Evolutionary conservation across 1,284 basidiomycete genomes (phyloP).

Genomic region (Tilletia caries): DNA sequence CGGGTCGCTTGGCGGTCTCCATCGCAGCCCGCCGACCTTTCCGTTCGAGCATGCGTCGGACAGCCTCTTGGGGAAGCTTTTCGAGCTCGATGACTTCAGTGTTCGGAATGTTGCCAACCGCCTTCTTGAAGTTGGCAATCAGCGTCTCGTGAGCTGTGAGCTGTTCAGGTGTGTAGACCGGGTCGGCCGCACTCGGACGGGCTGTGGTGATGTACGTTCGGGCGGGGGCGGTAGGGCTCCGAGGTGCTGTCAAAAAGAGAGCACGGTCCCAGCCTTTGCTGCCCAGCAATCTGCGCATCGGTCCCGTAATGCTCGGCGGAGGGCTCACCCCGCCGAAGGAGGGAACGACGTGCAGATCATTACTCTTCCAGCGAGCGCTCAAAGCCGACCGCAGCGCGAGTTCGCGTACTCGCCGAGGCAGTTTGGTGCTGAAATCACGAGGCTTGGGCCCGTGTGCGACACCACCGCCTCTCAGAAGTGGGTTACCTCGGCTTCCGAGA

Average conservation of each 20-base stretch:
- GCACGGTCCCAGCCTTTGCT: constrained; percentile 43
- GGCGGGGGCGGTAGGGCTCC: constrained; percentile 30
- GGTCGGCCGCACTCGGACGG: constrained; percentile 41
- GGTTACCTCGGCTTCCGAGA: constrained; percentile 80
- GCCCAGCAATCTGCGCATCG: constrained; percentile 35
- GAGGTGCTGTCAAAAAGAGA: constrained; percentile 49
- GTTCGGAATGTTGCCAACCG: constrained; percentile 41
- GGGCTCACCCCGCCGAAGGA: constrained; percentile 57
- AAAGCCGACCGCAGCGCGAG: constrained; percentile 89
- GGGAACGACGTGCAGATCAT: constrained; percentile 69
- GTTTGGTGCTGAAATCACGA: constrained; percentile 81
- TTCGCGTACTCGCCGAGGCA: constrained; percentile 82
- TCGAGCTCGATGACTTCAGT: constrained; percentile 45
- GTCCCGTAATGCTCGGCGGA: constrained; percentile 41
- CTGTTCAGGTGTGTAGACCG: constrained; percentile 40
- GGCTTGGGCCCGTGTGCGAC: constrained; percentile 85
- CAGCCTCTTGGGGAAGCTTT: constrained; percentile 32
- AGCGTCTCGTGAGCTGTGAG: constrained; percentile 29
- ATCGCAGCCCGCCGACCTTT: constrained; percentile 25
- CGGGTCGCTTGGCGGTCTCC: constrained; percentile 47
- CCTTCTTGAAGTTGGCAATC: constrained; percentile 41
- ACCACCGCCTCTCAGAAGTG: constrained; percentile 87
- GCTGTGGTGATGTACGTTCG: constrained; percentile 23
- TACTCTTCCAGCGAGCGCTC: constrained; percentile 73
- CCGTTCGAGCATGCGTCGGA: not conserved